Evolutionary conservation across 2,329 filamentous ascomycete genomes (phyloP).

Genomic region (Penicillium sp.): DNA sequence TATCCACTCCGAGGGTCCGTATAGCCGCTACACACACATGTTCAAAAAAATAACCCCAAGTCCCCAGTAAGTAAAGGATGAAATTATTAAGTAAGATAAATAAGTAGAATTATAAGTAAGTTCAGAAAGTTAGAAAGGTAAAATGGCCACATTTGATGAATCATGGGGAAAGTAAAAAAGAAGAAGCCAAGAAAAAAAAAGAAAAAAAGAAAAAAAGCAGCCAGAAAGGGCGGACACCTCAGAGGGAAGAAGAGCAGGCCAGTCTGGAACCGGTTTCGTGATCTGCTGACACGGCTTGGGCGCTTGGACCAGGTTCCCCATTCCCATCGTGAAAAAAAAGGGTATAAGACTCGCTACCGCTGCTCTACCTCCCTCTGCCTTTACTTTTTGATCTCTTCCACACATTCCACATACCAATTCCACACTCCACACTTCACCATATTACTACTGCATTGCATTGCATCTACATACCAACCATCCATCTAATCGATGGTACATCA

Average conservation of each 20-base stretch:
- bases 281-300: conserved; percentile 18
- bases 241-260: neutral
- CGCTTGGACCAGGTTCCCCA: conserved; percentile 20
- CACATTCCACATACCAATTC: neutral
- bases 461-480: too few species aligned
- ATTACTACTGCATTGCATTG: too few species aligned
- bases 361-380: neutral
- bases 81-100: too few species aligned
- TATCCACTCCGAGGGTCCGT: conserved; percentile 9
- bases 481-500: too few species aligned
- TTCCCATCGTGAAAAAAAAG: conserved; percentile 4
- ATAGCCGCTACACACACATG: conserved; percentile 4
- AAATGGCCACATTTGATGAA: neutral
- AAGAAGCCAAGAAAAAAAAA: neutral
- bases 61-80: too few species aligned
- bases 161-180: neutral
- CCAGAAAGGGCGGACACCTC: neutral
- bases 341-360: conserved; percentile 16
- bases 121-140: neutral
- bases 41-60: too few species aligned
- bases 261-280: conserved; percentile 15
- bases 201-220: neutral
- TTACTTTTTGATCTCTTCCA: neutral
- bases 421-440: neutral
- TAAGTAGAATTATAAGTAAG: too few species aligned